Evolutionary conservation across 2,329 filamentous ascomycete genomes (phyloP).

Genomic region (Hymenoscyphus fructigenus): DNA sequence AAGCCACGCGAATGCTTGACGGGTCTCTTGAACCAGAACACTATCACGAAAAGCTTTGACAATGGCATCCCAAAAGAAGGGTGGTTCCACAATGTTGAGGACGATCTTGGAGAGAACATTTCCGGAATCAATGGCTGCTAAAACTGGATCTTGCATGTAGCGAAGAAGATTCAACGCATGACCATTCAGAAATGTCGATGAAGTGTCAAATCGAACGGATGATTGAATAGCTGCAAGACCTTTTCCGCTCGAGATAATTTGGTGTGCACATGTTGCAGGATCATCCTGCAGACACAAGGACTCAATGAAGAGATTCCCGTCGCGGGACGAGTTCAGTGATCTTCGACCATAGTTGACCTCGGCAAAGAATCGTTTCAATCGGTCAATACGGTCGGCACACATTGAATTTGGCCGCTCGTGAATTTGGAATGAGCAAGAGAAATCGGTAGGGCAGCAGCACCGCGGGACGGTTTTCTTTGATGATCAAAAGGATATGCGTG

Average conservation of each 20-base stretch:
- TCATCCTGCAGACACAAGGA: constrained; percentile 45
- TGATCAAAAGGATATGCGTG: background rate
- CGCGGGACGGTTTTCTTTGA: background rate
- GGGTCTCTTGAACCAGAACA: constrained; percentile 32
- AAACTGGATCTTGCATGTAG: constrained; percentile 35
- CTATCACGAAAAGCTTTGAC: constrained; percentile 31
- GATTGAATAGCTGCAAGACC: constrained; percentile 41
- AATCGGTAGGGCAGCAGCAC: background rate
- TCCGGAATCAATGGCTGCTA: constrained; percentile 29
- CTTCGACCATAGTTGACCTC: constrained; percentile 41
- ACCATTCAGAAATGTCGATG: constrained; percentile 46
- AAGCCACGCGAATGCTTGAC: constrained; percentile 43
- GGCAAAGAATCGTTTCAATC: constrained; percentile 42
- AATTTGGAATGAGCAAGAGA: background rate
- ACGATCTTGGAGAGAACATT: constrained; percentile 45
- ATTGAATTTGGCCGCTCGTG: background rate
- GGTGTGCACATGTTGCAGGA: constrained; percentile 42
- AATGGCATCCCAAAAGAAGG: constrained; percentile 47
- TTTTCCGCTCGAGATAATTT: constrained; percentile 38
- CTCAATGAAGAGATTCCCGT: constrained; percentile 49
- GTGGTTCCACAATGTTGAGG: constrained; percentile 48
- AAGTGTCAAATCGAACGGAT: constrained; percentile 45
- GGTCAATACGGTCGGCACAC: constrained; percentile 21
- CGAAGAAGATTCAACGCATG: constrained; percentile 35
- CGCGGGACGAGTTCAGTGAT: constrained; percentile 38